Percentiles rank a stretch among this genome's conserved stretches.
Evolutionary conservation across 2,329 filamentous ascomycete genomes (phyloP).

Genomic region (Sporothrix inflata): DNA sequence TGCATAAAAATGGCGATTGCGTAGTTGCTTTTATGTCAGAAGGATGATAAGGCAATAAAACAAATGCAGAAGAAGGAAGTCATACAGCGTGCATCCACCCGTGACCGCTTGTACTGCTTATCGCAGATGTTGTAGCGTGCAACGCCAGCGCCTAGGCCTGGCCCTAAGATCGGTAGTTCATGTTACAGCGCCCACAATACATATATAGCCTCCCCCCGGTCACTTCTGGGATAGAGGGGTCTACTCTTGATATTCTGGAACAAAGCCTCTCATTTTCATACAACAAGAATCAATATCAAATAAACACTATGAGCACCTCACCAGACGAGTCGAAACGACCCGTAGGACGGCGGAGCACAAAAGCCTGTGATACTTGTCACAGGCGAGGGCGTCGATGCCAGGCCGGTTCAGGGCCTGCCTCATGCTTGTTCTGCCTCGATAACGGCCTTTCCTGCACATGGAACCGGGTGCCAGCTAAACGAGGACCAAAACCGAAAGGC

Average conservation of each 20-base stretch:
- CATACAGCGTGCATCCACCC: no score
- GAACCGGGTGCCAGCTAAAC: constrained; percentile 20
- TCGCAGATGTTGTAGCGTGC: background rate
- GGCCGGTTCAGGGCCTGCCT: background rate
- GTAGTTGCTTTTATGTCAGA: background rate
- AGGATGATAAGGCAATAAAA: background rate
- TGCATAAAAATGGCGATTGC: background rate
- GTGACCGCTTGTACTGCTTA: background rate
- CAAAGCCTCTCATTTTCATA: background rate
- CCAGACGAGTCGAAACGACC: background rate
- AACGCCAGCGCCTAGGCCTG: background rate
- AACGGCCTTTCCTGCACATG: constrained; percentile 19
- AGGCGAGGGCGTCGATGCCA: constrained; percentile 21
- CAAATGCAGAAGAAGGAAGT: background rate
- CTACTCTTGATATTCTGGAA: no score
- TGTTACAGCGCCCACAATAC: background rate
- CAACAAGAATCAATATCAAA: background rate
- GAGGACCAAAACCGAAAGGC: constrained; percentile 22
- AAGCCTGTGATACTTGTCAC: constrained; percentile 27
- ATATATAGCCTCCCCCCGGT: background rate
- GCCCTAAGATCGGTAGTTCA: background rate
- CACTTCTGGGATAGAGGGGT: no score
- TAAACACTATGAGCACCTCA: background rate
- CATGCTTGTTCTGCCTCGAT: constrained; percentile 14
- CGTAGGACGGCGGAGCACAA: background rate